These are phyloP conservation scores for Ceratobasidium papillatum DNA, from an alignment of 1,284 basidiomycete genomes.

Conservation along the genomic window DNA sequence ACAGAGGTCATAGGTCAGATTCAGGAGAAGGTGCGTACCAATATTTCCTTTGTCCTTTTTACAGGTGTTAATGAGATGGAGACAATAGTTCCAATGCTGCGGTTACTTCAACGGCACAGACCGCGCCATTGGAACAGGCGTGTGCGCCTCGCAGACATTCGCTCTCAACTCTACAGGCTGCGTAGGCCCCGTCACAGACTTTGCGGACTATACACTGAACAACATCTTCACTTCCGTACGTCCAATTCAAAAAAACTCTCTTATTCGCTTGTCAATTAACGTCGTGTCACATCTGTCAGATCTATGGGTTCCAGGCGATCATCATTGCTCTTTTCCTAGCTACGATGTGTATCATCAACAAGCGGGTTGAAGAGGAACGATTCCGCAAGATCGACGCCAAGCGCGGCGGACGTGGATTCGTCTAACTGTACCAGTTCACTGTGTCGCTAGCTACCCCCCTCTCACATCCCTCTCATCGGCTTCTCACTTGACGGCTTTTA, in stretches of 20 bases:
- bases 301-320: constrained; percentile 87
- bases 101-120: constrained; percentile 76
- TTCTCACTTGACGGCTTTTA: background rate
- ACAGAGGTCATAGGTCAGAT: constrained; percentile 62
- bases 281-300: constrained; percentile 42
- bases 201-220: constrained; percentile 76
- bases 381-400: constrained; percentile 88
- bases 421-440: constrained; percentile 58
- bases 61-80: background rate
- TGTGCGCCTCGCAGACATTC: constrained; percentile 65
- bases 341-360: constrained; percentile 84
- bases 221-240: constrained; percentile 78
- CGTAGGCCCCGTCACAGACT: constrained; percentile 67
- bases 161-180: constrained; percentile 66
- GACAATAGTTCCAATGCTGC: constrained; percentile 73
- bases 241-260: background rate
- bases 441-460: constrained; percentile 21
- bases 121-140: constrained; percentile 63
- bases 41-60: constrained; percentile 13
- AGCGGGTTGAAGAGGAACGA: constrained; percentile 78
- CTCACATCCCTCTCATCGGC: background rate
- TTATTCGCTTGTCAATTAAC: background rate
- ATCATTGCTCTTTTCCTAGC: constrained; percentile 76
- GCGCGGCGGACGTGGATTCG: constrained; percentile 82
- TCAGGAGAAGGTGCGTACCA: constrained; percentile 71